Conservation (phyloP, 2,329 filamentous ascomycete species). For the Diaporthe velutina region DNA sequence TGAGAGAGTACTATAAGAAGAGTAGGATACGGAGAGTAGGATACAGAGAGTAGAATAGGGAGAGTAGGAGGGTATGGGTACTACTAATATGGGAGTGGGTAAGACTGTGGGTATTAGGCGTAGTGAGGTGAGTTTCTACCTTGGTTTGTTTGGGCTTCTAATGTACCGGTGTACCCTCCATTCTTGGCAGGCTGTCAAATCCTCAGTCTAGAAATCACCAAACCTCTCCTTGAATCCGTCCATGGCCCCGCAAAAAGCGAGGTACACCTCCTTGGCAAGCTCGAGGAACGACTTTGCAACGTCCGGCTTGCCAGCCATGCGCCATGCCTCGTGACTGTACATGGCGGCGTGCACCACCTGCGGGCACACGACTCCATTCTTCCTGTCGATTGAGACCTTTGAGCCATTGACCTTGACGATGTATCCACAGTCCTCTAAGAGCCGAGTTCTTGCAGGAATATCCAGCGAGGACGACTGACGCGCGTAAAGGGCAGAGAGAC, state of each 20-base stretch:
- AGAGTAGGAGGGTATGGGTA: no score
- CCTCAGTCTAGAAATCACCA: not conserved
- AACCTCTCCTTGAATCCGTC: not conserved
- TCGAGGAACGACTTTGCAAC: not conserved
- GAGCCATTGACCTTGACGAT: not conserved
- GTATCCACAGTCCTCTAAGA: slow-evolving; percentile 5
- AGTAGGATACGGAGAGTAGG: no score
- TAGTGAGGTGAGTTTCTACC: no score
- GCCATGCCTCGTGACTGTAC: not conserved
- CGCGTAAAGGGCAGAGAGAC: no score
- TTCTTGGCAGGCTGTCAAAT: no score
- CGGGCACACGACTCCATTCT: not conserved
- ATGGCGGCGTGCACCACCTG: not conserved
- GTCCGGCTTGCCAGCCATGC: not conserved
- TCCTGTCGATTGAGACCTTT: not conserved
- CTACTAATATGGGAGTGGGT: no score
- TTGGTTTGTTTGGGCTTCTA: no score
- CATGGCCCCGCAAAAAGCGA: not conserved
- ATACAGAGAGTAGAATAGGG: no score
- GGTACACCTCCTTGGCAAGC: slow-evolving; percentile 9
- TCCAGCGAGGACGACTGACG: not conserved
- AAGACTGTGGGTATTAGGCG: no score
- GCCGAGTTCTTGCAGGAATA: not conserved
- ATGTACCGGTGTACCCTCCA: no score
- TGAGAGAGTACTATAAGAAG: no score